phyloP scores from a whole-genome alignment of 441 rosid species.

The Eruca vesicaria region DNA sequence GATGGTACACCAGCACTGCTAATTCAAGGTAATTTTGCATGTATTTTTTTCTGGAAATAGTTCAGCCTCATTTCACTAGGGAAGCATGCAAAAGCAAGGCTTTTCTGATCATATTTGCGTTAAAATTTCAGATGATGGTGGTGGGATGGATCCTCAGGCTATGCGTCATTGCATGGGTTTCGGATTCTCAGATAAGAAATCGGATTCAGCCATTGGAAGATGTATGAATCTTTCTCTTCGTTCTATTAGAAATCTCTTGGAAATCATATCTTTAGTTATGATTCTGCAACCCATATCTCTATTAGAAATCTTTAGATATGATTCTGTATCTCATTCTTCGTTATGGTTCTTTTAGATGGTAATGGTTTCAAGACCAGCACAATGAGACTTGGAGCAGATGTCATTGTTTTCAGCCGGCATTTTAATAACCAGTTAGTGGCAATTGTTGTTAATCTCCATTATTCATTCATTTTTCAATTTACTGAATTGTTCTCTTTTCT shows the following conservation, averaged over 20 bases:
- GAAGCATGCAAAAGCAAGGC: background rate
- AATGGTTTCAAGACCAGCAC: conserved; percentile 99
- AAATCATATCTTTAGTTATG: background rate
- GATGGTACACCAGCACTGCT: conserved; percentile 72
- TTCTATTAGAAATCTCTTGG: too few relatives aligned
- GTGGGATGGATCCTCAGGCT: conserved; percentile 92
- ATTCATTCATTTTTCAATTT: background rate
- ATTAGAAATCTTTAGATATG: conserved; percentile 9
- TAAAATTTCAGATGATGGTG: conserved; percentile 75
- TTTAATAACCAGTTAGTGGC: conserved; percentile 55
- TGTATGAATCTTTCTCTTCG: conserved; percentile 47
- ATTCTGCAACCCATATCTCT: conserved; percentile 11
- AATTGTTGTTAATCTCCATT: background rate
- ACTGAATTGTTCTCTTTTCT: conserved; percentile 30
- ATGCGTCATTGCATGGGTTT: conserved; percentile 91
- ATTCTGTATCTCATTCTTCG: conserved; percentile 13
- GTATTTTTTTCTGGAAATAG: conserved; percentile 6
- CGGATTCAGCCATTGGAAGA: conserved; percentile 76
- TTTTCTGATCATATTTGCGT: conserved; percentile 20
- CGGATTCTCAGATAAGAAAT: conserved; percentile 90
- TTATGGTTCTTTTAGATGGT: conserved; percentile 71
- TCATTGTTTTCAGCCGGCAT: conserved; percentile 86
- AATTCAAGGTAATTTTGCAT: conserved; percentile 65
- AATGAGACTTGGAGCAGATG: conserved; percentile 98
- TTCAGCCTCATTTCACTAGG: conserved; percentile 1